phyloP scores from a whole-genome alignment of 768 basidiomycete species.

The Mycena galopus region DNA sequence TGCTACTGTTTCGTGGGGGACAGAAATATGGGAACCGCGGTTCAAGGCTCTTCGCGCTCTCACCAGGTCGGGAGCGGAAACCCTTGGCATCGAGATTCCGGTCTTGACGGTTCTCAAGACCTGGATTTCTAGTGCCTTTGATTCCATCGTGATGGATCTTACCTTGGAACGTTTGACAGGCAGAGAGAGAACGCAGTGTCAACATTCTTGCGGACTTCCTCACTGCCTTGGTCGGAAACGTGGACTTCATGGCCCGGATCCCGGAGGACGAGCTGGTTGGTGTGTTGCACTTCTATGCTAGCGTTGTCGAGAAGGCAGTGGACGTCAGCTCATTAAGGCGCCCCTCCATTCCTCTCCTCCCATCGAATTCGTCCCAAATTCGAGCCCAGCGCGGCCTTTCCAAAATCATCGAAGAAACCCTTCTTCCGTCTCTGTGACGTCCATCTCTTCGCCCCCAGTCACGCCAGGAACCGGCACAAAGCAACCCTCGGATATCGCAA shows the following conservation, averaged over 20 bases:
- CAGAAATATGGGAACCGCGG: slow-evolving; percentile 79
- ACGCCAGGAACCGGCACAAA: slow-evolving; percentile 48
- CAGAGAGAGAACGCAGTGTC: slow-evolving; percentile 75
- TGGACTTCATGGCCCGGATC: slow-evolving; percentile 70
- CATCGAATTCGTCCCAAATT: slow-evolving; percentile 47
- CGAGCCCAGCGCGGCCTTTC: slow-evolving; percentile 42
- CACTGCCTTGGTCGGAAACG: slow-evolving; percentile 60
- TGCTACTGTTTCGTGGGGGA: slow-evolving; percentile 61
- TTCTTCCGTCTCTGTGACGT: slow-evolving; percentile 69
- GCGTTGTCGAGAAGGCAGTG: slow-evolving; percentile 59
- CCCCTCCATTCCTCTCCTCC: slow-evolving; percentile 50
- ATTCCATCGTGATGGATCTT: slow-evolving; percentile 55
- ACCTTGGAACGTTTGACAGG: slow-evolving; percentile 57
- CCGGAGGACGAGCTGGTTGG: slow-evolving; percentile 68
- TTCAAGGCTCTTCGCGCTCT: slow-evolving; percentile 77
- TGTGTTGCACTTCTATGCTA: slow-evolving; percentile 73
- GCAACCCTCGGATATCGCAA: slow-evolving; percentile 74
- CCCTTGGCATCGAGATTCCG: slow-evolving; percentile 72
- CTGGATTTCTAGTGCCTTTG: slow-evolving; percentile 79
- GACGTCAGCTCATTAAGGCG: slow-evolving; percentile 23
- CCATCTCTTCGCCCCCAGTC: slow-evolving; percentile 47
- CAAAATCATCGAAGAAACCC: slow-evolving; percentile 69
- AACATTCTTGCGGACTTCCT: slow-evolving; percentile 73
- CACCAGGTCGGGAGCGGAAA: slow-evolving; percentile 70
- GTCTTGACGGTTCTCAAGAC: slow-evolving; percentile 68